Evolutionary conservation across 2,329 filamentous ascomycete genomes (phyloP).

Genomic region (Monosporascus sp.): DNA sequence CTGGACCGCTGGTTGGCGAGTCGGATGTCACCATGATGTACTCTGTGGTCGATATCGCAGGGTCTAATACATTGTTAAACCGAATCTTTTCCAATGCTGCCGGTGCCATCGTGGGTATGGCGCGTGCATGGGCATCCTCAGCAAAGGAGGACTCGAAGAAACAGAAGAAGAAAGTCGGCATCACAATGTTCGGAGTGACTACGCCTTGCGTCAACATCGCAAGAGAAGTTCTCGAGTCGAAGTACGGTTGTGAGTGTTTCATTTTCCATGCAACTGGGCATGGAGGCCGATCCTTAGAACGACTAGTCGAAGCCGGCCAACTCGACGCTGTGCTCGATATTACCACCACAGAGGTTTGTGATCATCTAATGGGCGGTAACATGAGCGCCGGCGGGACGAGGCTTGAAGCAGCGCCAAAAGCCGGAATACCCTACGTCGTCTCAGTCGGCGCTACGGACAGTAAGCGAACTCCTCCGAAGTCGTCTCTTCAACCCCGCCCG

Average conservation of each 20-base stretch:
- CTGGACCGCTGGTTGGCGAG: constrained; percentile 59
- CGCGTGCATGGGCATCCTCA: constrained; percentile 34
- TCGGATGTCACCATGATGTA: constrained; percentile 68
- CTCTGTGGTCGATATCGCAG: constrained; percentile 66
- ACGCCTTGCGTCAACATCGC: constrained; percentile 59
- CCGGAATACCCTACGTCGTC: constrained; percentile 50
- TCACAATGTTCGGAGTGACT: constrained; percentile 74
- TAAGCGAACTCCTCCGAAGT: background rate
- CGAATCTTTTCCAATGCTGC: constrained; percentile 59
- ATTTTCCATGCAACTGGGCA: constrained; percentile 68
- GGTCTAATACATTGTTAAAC: constrained; percentile 55
- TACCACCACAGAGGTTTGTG: constrained; percentile 67
- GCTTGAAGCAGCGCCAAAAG: constrained; percentile 51
- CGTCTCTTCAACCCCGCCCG: too few relatives aligned
- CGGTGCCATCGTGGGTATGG: constrained; percentile 56
- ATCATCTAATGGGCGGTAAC: constrained; percentile 58
- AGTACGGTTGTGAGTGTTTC: constrained; percentile 50
- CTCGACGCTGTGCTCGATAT: constrained; percentile 65
- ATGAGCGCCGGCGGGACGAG: constrained; percentile 55
- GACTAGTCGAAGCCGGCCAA: constrained; percentile 50
- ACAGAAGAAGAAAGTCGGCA: constrained; percentile 48
- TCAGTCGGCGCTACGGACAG: constrained; percentile 52
- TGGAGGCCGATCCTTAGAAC: constrained; percentile 65
- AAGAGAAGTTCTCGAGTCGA: constrained; percentile 42
- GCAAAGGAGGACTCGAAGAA: constrained; percentile 1